These are phyloP conservation scores for Sergeia podlipaevii DNA, from an alignment of 208 protist species.

Conservation along the genomic window DNA sequence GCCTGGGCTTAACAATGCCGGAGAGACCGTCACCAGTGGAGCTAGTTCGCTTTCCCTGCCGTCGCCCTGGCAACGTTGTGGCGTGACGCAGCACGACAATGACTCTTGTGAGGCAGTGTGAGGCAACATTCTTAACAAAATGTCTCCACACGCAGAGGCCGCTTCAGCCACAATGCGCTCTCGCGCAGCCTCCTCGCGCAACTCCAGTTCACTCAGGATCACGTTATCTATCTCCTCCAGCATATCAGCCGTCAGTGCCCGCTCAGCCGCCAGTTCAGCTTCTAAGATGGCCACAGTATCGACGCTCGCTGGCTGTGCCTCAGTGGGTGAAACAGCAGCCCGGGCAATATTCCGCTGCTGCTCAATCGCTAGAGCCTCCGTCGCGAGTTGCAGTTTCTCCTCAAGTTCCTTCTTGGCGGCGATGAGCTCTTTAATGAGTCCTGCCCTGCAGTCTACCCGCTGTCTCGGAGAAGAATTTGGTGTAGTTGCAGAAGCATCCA, in stretches of 20 bases:
- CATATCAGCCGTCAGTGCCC: slow-evolving; percentile 52
- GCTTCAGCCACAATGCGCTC: slow-evolving; percentile 21
- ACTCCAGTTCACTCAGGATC: slow-evolving; percentile 35
- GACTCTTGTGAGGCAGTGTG: no score
- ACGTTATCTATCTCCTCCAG: slow-evolving; percentile 70
- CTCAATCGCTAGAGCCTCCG: neutral
- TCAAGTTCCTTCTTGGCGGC: slow-evolving; percentile 18
- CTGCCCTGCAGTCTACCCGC: slow-evolving; percentile 5
- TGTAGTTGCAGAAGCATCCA: no score
- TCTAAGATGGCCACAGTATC: neutral
- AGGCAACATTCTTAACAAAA: neutral
- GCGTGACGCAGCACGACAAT: no score
- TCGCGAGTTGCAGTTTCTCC: slow-evolving; percentile 14
- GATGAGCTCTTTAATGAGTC: slow-evolving; percentile 16
- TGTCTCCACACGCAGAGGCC: slow-evolving; percentile 4
- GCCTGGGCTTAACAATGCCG: no score
- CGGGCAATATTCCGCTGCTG: neutral
- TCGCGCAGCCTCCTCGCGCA: slow-evolving; percentile 38
- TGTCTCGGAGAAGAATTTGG: no score
- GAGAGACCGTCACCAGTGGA: no score
- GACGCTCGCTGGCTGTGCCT: no score
- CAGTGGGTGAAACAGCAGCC: neutral
- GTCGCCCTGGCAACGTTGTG: no score
- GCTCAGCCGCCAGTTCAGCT: slow-evolving; percentile 32
- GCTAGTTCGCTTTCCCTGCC: no score